Evolutionary conservation across 768 basidiomycete genomes (phyloP).

Genomic region (Cystobasidium tubakii): DNA sequence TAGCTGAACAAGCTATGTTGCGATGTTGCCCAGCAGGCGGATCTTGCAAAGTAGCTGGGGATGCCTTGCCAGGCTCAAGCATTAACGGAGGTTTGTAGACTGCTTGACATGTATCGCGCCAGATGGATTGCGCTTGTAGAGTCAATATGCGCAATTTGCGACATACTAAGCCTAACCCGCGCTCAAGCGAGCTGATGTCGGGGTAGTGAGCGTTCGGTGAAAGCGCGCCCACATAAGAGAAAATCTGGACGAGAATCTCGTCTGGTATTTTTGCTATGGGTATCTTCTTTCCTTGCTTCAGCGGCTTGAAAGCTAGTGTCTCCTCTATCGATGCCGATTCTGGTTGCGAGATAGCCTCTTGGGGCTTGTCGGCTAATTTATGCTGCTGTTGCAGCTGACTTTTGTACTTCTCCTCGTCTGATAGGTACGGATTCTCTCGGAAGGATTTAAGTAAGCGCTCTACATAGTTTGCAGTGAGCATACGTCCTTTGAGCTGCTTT

Average conservation of each 20-base stretch:
- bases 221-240: constrained; percentile 25
- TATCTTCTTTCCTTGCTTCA: constrained; percentile 34
- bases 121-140: background rate
- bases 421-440: constrained; percentile 40
- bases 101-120: constrained; percentile 3
- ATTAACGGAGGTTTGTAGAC: constrained; percentile 31
- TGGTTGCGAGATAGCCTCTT: background rate
- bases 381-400: background rate
- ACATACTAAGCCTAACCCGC: constrained; percentile 19
- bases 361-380: background rate
- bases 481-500: constrained; percentile 40
- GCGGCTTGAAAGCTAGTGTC: constrained; percentile 38
- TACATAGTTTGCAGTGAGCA: constrained; percentile 39
- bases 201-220: constrained; percentile 9
- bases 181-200: constrained; percentile 22
- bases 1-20: background rate
- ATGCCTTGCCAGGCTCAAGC: constrained; percentile 15
- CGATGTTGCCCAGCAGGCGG: background rate
- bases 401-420: background rate
- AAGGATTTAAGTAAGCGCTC: constrained; percentile 37
- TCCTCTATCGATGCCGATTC: constrained; percentile 4
- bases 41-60: background rate
- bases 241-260: constrained; percentile 43
- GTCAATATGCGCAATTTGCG: constrained; percentile 35
- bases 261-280: constrained; percentile 39